Evolutionary conservation across 495 filamentous ascomycete genomes (phyloP).

Genomic region (Penicillium bovifimosum): DNA sequence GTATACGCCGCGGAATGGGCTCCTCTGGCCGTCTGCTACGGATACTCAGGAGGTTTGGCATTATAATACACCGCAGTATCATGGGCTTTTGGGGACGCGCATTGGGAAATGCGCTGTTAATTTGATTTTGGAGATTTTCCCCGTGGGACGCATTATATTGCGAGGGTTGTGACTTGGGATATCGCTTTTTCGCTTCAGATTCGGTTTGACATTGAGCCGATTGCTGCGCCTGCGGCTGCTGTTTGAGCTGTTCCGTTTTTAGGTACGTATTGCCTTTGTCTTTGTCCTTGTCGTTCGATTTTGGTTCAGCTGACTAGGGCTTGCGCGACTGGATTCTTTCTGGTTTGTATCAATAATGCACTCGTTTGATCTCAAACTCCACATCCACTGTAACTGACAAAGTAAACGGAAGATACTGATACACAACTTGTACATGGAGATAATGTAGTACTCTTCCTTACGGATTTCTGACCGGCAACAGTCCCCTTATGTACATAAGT

Average conservation of each 20-base stretch:
- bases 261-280: no score
- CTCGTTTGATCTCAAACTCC: no score
- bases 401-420: background rate
- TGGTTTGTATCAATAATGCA: background rate
- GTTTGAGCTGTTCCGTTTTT: background rate
- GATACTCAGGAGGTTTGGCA: background rate
- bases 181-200: background rate
- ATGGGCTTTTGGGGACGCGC: background rate
- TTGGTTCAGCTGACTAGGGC: background rate
- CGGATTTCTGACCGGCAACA: background rate
- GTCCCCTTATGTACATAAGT: constrained; percentile 17
- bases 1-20: background rate
- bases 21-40: background rate
- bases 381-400: no score
- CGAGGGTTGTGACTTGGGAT: background rate
- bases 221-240: background rate
- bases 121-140: background rate
- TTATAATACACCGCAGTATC: background rate
- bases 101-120: background rate
- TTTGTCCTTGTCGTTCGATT: background rate
- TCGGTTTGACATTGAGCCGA: constrained; percentile 2
- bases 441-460: background rate
- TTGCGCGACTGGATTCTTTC: background rate
- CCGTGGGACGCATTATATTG: constrained; percentile 3
- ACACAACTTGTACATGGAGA: constrained; percentile 4